Evolutionary conservation across 495 filamentous ascomycete genomes (phyloP).

Genomic region (Chaetomium cochliodes): DNA sequence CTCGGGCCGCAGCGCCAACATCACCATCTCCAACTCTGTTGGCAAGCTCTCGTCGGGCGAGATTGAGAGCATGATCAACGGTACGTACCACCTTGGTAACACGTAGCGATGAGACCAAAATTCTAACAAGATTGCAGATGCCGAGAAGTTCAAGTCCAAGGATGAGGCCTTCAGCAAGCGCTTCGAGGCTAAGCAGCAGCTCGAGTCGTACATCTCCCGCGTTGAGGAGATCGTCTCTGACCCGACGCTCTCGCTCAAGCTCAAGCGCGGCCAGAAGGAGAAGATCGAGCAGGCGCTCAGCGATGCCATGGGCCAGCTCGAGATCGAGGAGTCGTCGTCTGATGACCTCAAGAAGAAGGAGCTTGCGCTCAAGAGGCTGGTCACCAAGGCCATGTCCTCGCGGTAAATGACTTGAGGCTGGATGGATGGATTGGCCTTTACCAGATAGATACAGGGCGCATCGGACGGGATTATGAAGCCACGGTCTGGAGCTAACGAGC

Average conservation of each 20-base stretch:
- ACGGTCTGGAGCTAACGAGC: constrained; percentile 19
- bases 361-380: constrained; percentile 92
- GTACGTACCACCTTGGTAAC: constrained; percentile 47
- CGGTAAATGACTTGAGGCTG: constrained; percentile 56
- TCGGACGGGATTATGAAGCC: constrained; percentile 33
- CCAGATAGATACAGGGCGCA: constrained; percentile 36
- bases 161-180: constrained; percentile 99
- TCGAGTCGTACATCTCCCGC: constrained; percentile 97
- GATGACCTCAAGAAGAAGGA: constrained; percentile 99
- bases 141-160: constrained; percentile 96
- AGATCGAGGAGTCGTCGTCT: constrained; percentile 65
- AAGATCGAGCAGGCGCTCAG: constrained; percentile 89
- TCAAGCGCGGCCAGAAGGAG: constrained; percentile 98
- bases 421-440: constrained; percentile 35
- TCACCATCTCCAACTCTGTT: constrained; percentile 99
- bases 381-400: constrained; percentile 95
- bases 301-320: constrained; percentile 52
- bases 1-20: constrained; percentile 96
- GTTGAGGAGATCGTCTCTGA: constrained; percentile 99
- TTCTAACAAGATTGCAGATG: constrained; percentile 55
- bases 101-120: constrained; percentile 21
- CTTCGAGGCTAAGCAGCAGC: constrained; percentile 97
- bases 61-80: constrained; percentile 96
- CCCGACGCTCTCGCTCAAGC: constrained; percentile 90
- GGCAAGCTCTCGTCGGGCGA: constrained; percentile 93